A percentile compares a stretch with the other conserved stretches of the same genome.
Conservation (phyloP, 345 rosid genomes). For the Abelmoschus esculentus region DNA sequence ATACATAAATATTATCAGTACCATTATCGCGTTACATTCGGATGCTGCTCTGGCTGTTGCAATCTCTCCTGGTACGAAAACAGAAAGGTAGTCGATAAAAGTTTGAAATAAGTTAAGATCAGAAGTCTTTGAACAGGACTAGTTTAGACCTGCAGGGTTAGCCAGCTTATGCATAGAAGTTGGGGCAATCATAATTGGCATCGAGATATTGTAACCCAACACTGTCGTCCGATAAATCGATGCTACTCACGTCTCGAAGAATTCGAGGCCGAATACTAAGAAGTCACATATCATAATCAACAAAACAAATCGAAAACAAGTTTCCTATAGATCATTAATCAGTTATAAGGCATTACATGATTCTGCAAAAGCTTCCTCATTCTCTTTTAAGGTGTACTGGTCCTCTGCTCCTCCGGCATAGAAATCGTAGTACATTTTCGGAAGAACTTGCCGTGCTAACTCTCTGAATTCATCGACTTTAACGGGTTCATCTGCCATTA, state of each 20-base stretch:
- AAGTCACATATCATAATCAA: slow-evolving; percentile 3
- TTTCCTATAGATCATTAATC: background rate
- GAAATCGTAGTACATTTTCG: slow-evolving; percentile 75
- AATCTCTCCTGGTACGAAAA: slow-evolving; percentile 53
- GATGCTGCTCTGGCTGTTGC: slow-evolving; percentile 91
- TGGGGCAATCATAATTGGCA: slow-evolving; percentile 76
- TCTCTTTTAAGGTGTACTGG: slow-evolving; percentile 55
- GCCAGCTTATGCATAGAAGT: slow-evolving; percentile 59
- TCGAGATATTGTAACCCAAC: slow-evolving; percentile 51
- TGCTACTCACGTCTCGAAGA: slow-evolving; percentile 64
- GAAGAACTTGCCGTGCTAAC: slow-evolving; percentile 63
- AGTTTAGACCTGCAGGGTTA: slow-evolving; percentile 50
- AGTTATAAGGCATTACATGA: slow-evolving; percentile 29
- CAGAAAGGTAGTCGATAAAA: slow-evolving; percentile 9
- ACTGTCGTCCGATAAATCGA: slow-evolving; percentile 42
- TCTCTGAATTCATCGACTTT: slow-evolving; percentile 68
- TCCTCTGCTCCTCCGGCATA: slow-evolving; percentile 76
- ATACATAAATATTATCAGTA: slow-evolving; percentile 11
- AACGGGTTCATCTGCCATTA: slow-evolving; percentile 54
- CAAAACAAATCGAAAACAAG: background rate
- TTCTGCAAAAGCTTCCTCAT: slow-evolving; percentile 58
- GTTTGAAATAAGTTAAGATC: background rate
- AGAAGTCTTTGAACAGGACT: background rate
- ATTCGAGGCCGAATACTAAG: slow-evolving; percentile 68
- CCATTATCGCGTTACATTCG: slow-evolving; percentile 71